phyloP scores from a whole-genome alignment of 2,329 filamentous ascomycete genomes.

The Boeremia lycopersici region DNA sequence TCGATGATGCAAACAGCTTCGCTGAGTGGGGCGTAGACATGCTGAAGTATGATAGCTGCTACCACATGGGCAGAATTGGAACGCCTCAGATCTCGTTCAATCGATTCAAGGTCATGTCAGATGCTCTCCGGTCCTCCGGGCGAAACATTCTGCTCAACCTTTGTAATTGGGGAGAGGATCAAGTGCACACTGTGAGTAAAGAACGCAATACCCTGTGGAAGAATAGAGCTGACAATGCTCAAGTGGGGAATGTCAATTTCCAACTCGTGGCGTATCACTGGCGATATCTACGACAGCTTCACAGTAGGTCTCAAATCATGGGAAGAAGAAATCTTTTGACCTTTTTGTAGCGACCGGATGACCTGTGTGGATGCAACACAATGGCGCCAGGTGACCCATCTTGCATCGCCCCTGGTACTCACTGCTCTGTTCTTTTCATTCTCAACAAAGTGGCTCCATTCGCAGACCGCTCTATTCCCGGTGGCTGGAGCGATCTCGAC shows the following conservation, averaged over 20 bases:
- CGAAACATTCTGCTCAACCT: conserved; percentile 35
- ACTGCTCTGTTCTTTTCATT: conserved; percentile 38
- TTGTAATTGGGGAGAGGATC: conserved; percentile 46
- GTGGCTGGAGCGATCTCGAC: conserved; percentile 40
- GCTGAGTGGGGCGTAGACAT: conserved; percentile 45
- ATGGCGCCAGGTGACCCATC: conserved; percentile 31
- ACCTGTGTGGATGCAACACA: conserved; percentile 35
- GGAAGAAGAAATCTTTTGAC: not conserved
- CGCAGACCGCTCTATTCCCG: conserved; percentile 34
- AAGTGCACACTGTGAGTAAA: conserved; percentile 32
- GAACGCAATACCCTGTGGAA: not conserved
- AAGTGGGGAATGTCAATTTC: conserved; percentile 45
- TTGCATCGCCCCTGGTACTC: conserved; percentile 34
- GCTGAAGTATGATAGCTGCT: conserved; percentile 48
- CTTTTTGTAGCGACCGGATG: conserved; percentile 27
- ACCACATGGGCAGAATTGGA: conserved; percentile 36
- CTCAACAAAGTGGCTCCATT: conserved; percentile 39
- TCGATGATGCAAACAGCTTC: conserved; percentile 34
- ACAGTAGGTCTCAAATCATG: conserved; percentile 6
- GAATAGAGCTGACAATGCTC: conserved; percentile 1
- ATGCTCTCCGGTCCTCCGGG: conserved; percentile 31
- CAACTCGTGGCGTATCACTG: conserved; percentile 44
- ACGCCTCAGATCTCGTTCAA: conserved; percentile 34
- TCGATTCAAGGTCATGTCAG: conserved; percentile 36
- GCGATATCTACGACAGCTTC: conserved; percentile 40